Evolutionary conservation across 106 monocot species (phyloP).

Genomic region (Dendrobium nobile): DNA sequence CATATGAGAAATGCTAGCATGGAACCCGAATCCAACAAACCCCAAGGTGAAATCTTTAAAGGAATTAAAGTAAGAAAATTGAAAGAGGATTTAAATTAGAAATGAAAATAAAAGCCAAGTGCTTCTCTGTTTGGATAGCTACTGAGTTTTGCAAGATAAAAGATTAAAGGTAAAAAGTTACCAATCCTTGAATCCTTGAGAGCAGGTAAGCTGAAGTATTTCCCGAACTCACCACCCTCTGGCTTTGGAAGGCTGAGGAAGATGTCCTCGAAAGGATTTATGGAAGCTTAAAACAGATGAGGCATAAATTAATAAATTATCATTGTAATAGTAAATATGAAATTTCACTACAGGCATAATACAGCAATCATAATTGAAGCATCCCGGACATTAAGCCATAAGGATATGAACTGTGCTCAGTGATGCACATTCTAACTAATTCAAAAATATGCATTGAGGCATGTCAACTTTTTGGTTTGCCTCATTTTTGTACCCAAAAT

Average conservation of each 20-base stretch:
- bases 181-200: constrained; percentile 71
- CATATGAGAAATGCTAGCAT: neutral
- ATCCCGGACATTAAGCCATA: neutral
- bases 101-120: neutral
- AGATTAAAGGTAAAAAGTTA: constrained; percentile 3
- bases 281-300: constrained; percentile 20
- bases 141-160: neutral
- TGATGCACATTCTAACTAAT: neutral
- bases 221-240: constrained; percentile 60
- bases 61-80: neutral
- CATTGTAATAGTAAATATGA: neutral
- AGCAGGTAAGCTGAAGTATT: constrained; percentile 57
- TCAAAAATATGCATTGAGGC: neutral
- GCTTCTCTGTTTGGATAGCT: neutral
- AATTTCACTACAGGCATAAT: neutral
- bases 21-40: neutral
- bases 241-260: constrained; percentile 52
- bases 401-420: neutral
- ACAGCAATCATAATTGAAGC: neutral
- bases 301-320: neutral
- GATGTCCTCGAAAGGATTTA: constrained; percentile 35
- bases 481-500: neutral
- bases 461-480: neutral
- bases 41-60: neutral
- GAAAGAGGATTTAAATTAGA: neutral